These are phyloP conservation scores for Syzygium malaccense DNA, from an alignment of 441 rosid species.

Conservation along the genomic window DNA sequence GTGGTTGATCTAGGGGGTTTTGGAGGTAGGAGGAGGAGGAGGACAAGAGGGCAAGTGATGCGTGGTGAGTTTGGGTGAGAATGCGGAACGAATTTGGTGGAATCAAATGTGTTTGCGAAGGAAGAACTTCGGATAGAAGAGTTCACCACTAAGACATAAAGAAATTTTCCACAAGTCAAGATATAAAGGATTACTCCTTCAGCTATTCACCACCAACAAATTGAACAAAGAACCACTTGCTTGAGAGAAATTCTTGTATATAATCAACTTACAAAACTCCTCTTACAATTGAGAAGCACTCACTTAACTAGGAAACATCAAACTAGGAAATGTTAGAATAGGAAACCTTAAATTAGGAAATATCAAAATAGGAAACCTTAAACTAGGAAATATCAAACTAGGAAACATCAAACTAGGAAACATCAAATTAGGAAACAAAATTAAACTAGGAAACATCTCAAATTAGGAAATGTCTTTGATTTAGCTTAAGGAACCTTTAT, in stretches of 20 bases:
- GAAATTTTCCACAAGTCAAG: background rate
- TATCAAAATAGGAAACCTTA: too few species aligned
- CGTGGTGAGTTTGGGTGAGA: background rate
- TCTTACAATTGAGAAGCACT: background rate
- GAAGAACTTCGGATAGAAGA: background rate
- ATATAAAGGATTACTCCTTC: background rate
- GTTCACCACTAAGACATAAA: background rate
- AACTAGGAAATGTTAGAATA: background rate
- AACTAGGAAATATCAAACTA: background rate
- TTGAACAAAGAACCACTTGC: background rate
- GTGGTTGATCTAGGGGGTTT: conserved; percentile 15
- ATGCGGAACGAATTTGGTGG: background rate
- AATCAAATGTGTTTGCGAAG: background rate
- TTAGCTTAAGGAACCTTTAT: background rate
- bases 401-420: background rate
- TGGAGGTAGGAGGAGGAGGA: conserved; percentile 44
- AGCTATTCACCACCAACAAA: background rate
- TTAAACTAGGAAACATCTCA: background rate
- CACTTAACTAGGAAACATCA: background rate
- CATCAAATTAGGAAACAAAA: too few species aligned
- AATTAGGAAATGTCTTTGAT: background rate
- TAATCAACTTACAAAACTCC: background rate
- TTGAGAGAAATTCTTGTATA: background rate
- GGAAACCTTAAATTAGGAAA: too few species aligned
- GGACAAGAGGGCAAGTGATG: conserved; percentile 56